These are phyloP conservation scores for Trifolium dubium DNA, from an alignment of 306 rosid genomes.

Conservation along the genomic window DNA sequence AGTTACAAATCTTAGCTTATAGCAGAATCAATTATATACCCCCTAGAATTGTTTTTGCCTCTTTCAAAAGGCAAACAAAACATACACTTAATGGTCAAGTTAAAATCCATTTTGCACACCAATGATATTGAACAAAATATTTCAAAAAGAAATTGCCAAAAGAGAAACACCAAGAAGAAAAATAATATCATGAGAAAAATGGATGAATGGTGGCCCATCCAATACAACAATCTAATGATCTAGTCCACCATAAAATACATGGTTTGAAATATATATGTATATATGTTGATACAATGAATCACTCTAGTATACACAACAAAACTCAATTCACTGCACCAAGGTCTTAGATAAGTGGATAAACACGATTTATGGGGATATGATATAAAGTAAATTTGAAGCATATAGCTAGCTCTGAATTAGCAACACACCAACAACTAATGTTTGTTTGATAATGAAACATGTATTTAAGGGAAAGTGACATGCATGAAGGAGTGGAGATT, in stretches of 20 bases:
- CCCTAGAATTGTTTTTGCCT: no score
- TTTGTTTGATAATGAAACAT: not conserved
- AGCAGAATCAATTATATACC: no score
- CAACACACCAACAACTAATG: constrained; percentile 27
- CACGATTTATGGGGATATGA: constrained; percentile 27
- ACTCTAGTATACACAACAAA: not conserved
- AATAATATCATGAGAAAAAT: not conserved
- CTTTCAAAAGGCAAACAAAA: no score
- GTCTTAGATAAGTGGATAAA: constrained; percentile 35
- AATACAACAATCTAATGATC: not conserved
- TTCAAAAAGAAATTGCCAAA: not conserved
- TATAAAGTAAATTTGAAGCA: constrained; percentile 9
- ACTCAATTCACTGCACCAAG: constrained; percentile 30
- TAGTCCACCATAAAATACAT: constrained; percentile 11
- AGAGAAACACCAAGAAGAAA: not conserved
- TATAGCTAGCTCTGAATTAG: not conserved
- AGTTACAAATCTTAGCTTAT: no score
- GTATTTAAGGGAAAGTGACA: constrained; percentile 2
- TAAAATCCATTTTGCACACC: no score
- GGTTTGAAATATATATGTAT: not conserved
- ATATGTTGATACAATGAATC: not conserved
- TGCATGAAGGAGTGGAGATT: constrained; percentile 24
- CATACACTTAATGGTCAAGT: no score
- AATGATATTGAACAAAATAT: no score
- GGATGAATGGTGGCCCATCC: not conserved